A percentile compares a stretch with the other conserved stretches of the same genome.
phyloP scores from a whole-genome alignment of 1,139 yeast species.

The Lodderomyces metapsilosis region DNA sequence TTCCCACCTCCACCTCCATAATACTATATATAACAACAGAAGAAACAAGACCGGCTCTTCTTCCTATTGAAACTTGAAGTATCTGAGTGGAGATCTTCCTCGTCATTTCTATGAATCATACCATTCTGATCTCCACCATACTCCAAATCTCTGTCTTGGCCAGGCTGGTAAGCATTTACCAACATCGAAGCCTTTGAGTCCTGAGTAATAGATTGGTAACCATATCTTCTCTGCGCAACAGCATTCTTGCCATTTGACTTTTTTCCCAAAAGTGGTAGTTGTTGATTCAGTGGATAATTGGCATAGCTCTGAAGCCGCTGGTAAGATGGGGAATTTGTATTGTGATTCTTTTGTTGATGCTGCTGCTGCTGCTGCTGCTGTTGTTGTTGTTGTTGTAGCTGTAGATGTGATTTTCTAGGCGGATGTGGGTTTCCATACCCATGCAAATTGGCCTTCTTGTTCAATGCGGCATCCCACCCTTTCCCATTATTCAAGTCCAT shows the following conservation, averaged over 20 bases:
- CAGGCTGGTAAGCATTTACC: conserved; percentile 1
- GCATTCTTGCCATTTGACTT: conserved; percentile 6
- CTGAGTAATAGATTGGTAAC: conserved; percentile 30
- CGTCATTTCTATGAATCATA: conserved; percentile 35
- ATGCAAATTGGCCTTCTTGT: conserved; percentile 76
- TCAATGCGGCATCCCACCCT: conserved; percentile 80
- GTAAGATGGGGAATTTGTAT: background rate
- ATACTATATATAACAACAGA: conserved; percentile 6
- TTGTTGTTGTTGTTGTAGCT: conserved; percentile 7
- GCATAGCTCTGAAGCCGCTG: conserved; percentile 1
- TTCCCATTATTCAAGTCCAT: conserved; percentile 77
- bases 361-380: conserved; percentile 9
- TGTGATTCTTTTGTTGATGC: conserved; percentile 2
- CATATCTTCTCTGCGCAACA: conserved; percentile 14
- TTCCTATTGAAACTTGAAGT: conserved; percentile 35
- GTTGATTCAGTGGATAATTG: conserved; percentile 3
- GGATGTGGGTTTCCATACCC: conserved; percentile 78
- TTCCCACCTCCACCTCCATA: no score
- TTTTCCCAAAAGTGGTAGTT: conserved; percentile 11
- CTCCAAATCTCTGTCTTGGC: conserved; percentile 1
- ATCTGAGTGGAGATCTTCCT: conserved; percentile 40
- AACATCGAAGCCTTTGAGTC: conserved; percentile 1
- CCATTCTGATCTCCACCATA: conserved; percentile 18
- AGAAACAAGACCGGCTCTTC: conserved; percentile 9
- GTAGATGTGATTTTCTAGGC: conserved; percentile 23